These are phyloP conservation scores for Mucor ambiguus DNA, from an alignment of 371 early-diverging fungal genomes.

Conservation along the genomic window DNA sequence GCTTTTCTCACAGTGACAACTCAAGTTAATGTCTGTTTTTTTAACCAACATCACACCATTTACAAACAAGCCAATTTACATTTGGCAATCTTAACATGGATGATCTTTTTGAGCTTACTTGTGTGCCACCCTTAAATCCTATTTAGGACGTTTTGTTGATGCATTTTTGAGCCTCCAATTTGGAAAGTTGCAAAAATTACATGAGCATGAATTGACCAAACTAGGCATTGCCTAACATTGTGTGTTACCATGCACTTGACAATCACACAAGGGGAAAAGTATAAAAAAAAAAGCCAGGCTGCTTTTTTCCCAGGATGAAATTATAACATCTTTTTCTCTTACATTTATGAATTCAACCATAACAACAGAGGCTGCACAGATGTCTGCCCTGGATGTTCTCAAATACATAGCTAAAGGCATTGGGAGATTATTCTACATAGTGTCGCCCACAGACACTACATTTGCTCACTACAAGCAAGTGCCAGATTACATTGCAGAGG, in stretches of 20 bases:
- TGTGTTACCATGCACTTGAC: not conserved
- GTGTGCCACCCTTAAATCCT: not conserved
- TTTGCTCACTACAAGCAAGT: slow-evolving; percentile 44
- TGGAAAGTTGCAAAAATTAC: not conserved
- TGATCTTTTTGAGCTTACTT: too few relatives aligned
- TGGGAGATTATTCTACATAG: slow-evolving; percentile 58
- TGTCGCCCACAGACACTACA: slow-evolving; percentile 43
- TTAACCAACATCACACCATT: too few relatives aligned
- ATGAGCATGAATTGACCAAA: not conserved
- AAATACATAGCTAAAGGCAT: slow-evolving; percentile 16
- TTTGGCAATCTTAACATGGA: too few relatives aligned
- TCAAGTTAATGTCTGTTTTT: too few relatives aligned
- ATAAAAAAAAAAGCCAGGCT: not conserved
- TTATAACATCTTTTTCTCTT: not conserved
- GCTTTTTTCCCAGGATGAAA: not conserved
- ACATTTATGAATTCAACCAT: not conserved
- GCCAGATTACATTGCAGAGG: slow-evolving; percentile 54
- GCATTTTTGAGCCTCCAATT: not conserved
- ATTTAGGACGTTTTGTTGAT: not conserved
- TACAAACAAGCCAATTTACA: too few relatives aligned
- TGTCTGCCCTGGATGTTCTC: not conserved
- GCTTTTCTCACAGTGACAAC: too few relatives aligned
- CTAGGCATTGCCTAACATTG: not conserved
- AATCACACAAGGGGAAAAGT: not conserved
- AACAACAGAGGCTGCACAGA: not conserved